A percentile compares a stretch with the other conserved stretches of the same genome.
These are phyloP conservation scores for Stagonosporopsis chrysanthemi DNA, from an alignment of 2,329 filamentous ascomycete species.

Conservation along the genomic window DNA sequence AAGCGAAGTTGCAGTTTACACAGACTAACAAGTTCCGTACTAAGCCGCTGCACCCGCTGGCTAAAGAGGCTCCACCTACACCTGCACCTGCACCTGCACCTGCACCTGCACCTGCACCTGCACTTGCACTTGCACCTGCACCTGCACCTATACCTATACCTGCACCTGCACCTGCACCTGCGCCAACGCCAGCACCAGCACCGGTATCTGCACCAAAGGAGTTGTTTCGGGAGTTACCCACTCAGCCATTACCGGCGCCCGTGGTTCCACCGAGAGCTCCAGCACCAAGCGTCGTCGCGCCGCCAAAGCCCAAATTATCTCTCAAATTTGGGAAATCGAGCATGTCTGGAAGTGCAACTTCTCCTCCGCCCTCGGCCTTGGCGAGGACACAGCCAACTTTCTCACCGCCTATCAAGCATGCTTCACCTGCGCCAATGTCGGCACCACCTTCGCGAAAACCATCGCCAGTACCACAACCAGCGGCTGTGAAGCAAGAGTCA, in stretches of 20 bases:
- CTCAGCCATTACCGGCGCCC: conserved; percentile 4
- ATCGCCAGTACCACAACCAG: conserved; percentile 25
- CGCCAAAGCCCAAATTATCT: conserved; percentile 29
- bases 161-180: background rate
- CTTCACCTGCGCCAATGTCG: conserved; percentile 26
- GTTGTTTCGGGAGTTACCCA: conserved; percentile 1
- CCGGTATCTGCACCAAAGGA: conserved; percentile 8
- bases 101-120: background rate
- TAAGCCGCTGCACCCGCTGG: conserved; percentile 20
- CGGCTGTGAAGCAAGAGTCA: conserved; percentile 23
- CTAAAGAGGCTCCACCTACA: conserved; percentile 17
- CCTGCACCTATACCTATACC: background rate
- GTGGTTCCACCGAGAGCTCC: background rate
- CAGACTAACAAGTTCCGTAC: conserved; percentile 34
- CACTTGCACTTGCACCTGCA: background rate
- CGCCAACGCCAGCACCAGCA: conserved; percentile 1
- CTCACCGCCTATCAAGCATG: conserved; percentile 27
- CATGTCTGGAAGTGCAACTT: conserved; percentile 17
- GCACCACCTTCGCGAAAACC: conserved; percentile 23
- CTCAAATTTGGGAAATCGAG: conserved; percentile 32
- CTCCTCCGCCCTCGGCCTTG: conserved; percentile 22
- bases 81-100: conserved; percentile 11
- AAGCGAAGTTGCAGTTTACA: conserved; percentile 49
- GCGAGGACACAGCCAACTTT: conserved; percentile 25
- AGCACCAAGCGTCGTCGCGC: conserved; percentile 3